Conservation (phyloP, 1,284 basidiomycete species). For the Jaminaea rosea region DNA sequence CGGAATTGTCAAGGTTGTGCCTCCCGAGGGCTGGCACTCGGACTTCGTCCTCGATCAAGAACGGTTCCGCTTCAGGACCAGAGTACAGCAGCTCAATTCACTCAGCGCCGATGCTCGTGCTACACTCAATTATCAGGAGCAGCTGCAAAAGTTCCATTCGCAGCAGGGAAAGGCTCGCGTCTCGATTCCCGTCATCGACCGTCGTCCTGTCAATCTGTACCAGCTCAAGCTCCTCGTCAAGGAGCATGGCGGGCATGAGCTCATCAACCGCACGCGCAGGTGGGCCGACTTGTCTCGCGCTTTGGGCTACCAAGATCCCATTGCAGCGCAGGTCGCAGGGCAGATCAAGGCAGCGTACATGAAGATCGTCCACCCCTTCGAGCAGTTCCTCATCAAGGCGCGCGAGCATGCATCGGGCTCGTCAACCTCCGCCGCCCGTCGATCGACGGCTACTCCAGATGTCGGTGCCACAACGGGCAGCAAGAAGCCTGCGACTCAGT, state of each 20-base stretch:
- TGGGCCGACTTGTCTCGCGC: conserved; percentile 76
- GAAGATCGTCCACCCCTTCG: conserved; percentile 85
- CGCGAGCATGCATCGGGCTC: conserved; percentile 20
- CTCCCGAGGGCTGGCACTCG: conserved; percentile 87
- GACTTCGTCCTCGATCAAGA: conserved; percentile 92
- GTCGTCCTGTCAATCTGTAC: conserved; percentile 86
- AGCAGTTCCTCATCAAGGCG: conserved; percentile 64
- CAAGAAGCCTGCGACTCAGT: no score
- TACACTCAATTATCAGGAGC: conserved; percentile 92
- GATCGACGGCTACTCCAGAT: conserved; percentile 30
- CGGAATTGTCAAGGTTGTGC: conserved; percentile 94
- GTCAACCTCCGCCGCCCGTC: conserved; percentile 12
- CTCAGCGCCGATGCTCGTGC: conserved; percentile 94
- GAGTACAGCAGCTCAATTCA: conserved; percentile 86
- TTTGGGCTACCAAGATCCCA: conserved; percentile 62
- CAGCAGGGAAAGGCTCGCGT: conserved; percentile 59
- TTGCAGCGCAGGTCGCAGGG: conserved; percentile 63
- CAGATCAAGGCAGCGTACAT: conserved; percentile 81
- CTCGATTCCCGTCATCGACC: conserved; percentile 81
- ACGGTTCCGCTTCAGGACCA: conserved; percentile 87
- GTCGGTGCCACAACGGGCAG: no score
- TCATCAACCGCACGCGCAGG: conserved; percentile 66
- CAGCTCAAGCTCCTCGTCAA: conserved; percentile 81
- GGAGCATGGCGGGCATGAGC: conserved; percentile 66
- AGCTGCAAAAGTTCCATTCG: conserved; percentile 62